These are phyloP conservation scores for Populus pruinosa DNA, from an alignment of 345 rosid genomes.

Conservation along the genomic window DNA sequence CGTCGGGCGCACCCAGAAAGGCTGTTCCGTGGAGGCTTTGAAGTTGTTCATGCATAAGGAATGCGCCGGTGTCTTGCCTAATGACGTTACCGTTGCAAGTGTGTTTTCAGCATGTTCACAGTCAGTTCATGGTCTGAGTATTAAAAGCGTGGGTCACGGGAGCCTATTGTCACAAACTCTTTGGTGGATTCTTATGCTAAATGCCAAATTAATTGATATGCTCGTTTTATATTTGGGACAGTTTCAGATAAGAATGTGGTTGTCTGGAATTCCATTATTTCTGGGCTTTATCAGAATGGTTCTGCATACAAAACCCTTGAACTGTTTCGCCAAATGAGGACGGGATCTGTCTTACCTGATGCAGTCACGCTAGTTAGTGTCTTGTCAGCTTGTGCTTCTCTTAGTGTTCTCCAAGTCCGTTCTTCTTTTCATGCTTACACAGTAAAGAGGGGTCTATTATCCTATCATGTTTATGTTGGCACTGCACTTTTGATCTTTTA, in stretches of 20 bases:
- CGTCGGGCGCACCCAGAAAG: conserved; percentile 18
- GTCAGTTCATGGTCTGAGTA: conserved; percentile 16
- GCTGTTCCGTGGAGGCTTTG: conserved; percentile 16
- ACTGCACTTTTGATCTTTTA: conserved; percentile 30
- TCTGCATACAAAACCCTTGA: conserved; percentile 40
- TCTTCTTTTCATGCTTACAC: conserved; percentile 69
- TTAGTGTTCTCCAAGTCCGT: conserved; percentile 43
- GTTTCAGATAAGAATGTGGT: conserved; percentile 44
- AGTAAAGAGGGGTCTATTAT: conserved; percentile 25
- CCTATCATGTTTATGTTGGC: conserved; percentile 17
- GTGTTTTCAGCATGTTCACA: conserved; percentile 28
- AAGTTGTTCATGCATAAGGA: conserved; percentile 18
- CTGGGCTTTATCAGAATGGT: conserved; percentile 44
- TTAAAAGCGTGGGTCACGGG: conserved; percentile 19
- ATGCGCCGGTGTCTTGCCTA: conserved; percentile 10
- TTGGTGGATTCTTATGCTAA: conserved; percentile 50
- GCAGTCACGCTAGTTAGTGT: conserved; percentile 41
- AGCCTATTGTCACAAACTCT: conserved; percentile 12
- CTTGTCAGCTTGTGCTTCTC: conserved; percentile 47
- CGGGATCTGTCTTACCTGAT: conserved; percentile 38
- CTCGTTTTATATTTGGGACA: conserved; percentile 36
- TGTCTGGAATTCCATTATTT: conserved; percentile 53
- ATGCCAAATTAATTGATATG: conserved; percentile 34
- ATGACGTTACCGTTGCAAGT: conserved; percentile 18
- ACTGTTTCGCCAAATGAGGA: conserved; percentile 52